Evolutionary conservation across 371 early-diverging fungal species (phyloP), one percentile per base, ranked within the genome.

Genomic region (Caulochytrium protostelioides): DNA sequence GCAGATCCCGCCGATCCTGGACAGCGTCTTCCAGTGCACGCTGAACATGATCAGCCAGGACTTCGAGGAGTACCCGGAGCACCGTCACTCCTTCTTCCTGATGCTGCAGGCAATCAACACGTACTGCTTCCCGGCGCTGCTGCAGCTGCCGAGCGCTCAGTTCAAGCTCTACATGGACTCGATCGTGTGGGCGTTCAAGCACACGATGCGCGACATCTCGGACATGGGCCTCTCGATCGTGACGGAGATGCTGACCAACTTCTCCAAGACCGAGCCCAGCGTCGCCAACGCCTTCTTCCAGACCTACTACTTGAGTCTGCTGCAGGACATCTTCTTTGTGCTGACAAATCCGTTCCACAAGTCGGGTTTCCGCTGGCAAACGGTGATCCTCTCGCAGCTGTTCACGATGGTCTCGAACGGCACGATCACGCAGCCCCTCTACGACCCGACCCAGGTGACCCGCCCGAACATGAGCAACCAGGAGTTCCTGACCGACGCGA

Each of bases 151-250:
- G 3, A 60, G 79, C 22, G 67, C 68, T 12, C 78, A 79, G 51
- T 85, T 94, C 61, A 81, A 82, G 43, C 65, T 89, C 17, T 62
- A 89, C 48, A 62, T 64, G 39, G 84, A 89, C 62, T 77, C 82
- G 42, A 70, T 92, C 37, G 80, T 91, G 15, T 94, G 94, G 92
- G 90, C 77, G n/a, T 84, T 94, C 65, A 95, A 94, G 63, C 97
- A 97, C 55, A 86, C 91, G 1, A 79, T 83, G 79, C 73, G 91
- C 41, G 95, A 97, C 49, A 86, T 97, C 54, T 78, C 86, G 32
- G 95, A 97, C 37, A 57, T 72, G 28, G 83, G 87, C 18, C 70
- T 95, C 31, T 62, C 56, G 14, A 89, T 86, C 32, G 74, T 80
- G 30, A 57, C 67, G 15, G 90, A 89, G 30, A 49, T 97, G 47